Evolutionary conservation across 2,329 filamentous ascomycete genomes (phyloP).

Genomic region (Elsinoe perseae): DNA sequence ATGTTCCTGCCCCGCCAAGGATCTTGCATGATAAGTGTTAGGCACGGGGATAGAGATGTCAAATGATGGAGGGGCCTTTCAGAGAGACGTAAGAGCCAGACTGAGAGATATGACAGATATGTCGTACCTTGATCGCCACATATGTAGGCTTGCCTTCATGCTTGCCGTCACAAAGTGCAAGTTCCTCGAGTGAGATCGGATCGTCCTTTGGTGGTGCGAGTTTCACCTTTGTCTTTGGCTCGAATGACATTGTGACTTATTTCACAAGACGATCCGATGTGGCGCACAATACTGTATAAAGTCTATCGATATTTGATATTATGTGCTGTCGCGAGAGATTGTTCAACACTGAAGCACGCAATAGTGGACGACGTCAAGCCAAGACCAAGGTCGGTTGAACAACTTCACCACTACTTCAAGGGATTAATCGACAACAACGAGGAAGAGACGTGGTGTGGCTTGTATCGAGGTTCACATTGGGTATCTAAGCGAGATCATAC

Average conservation of each 20-base stretch:
- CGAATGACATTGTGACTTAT: slow-evolving; percentile 45
- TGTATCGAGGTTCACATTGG: not conserved
- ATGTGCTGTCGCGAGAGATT: not conserved
- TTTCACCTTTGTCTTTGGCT: slow-evolving; percentile 67
- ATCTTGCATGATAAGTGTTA: not conserved
- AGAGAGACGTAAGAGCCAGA: not conserved
- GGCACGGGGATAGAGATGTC: not conserved
- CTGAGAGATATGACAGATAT: not conserved
- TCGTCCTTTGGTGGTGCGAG: slow-evolving; percentile 83
- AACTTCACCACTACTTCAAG: not conserved
- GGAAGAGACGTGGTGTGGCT: not conserved
- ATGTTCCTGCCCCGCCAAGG: not conserved
- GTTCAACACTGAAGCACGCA: not conserved
- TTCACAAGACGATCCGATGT: not conserved
- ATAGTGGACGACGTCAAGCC: not conserved
- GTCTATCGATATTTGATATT: not conserved
- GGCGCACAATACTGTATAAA: not conserved
- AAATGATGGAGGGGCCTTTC: not conserved
- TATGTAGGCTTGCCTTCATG: slow-evolving; percentile 54
- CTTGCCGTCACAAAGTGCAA: slow-evolving; percentile 74
- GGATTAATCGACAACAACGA: not conserved
- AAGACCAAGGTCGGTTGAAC: not conserved
- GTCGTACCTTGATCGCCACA: slow-evolving; percentile 50
- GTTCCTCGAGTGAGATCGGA: slow-evolving; percentile 68
- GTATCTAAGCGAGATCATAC: not conserved